Base-by-base conservation (phyloP, 2,329 filamentous ascomycete species). In the Drechslera avenae region DNA sequence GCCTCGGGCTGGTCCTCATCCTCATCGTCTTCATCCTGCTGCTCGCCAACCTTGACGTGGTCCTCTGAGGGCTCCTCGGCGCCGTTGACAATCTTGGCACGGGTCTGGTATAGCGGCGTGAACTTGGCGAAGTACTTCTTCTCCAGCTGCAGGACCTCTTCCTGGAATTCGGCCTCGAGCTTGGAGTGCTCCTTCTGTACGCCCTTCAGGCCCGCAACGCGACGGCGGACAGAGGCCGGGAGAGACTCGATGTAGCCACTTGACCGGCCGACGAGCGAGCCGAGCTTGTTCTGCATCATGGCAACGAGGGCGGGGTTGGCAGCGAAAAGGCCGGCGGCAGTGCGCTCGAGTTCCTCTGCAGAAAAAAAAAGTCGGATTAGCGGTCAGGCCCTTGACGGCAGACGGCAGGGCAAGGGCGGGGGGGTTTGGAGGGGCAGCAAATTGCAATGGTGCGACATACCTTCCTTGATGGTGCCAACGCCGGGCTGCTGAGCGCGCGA, bases 71-170 rank as follows among this genome's bases (percentile, higher is more conserved):
- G 94, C 80, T 99, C 94, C 54, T 80, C 75, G 59, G 79, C 79
- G 66, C 94, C 94, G 78, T 97, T 97, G 76, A 99, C 83, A 66
- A 99, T 97, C 67, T 87, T 84, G 57, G 92, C 85, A 76, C 94
- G 92, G 83, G 94, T 94, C 83, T 97, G 81, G 79, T 99, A 99
- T 41, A 99, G 85, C 54, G 94, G 94, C 46, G 91, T 96, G 80
- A 97, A 99, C 80, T 97, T 97, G 79, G 90, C 90, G 69, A 97
- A 97, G 79, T 96, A 99, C 81, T 97, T 97, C 86, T 99, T 99
- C 84, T 99, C 94, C 21, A 99, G 85, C 77, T 97, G 88, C 52
- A 99, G 84, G 56, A 99, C 92, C 79, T 97, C 95, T 77, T 97
- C 92, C 76, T 99, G 95, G 78, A 99, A 97, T 78, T 97, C 88